Conservation (phyloP, 2,329 filamentous ascomycete species). For the Cucurbitaria berberidis region DNA sequence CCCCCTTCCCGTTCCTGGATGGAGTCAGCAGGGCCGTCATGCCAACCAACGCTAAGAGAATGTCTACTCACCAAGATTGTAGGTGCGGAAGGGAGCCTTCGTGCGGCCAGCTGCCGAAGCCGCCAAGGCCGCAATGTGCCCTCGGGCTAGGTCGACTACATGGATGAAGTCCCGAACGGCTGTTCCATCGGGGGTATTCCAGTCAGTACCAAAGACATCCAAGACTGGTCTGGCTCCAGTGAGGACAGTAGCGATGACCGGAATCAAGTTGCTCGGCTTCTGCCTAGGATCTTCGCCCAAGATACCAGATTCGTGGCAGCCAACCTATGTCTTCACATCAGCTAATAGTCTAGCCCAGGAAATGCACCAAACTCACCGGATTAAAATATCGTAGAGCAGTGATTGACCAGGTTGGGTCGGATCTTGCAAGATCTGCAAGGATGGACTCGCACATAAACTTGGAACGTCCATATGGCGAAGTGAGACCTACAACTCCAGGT, state of each 20-base stretch:
- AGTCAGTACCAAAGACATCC: slow-evolving; percentile 69
- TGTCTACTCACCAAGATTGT: slow-evolving; percentile 47
- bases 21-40: slow-evolving; percentile 12
- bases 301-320: slow-evolving; percentile 68
- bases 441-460: slow-evolving; percentile 74
- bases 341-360: neutral
- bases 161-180: slow-evolving; percentile 73
- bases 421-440: slow-evolving; percentile 64
- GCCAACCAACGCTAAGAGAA: neutral
- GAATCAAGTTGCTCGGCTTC: slow-evolving; percentile 68
- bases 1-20: slow-evolving; percentile 49
- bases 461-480: slow-evolving; percentile 69
- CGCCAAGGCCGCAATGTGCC: slow-evolving; percentile 66
- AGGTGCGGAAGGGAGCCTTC: slow-evolving; percentile 46
- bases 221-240: slow-evolving; percentile 61
- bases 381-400: slow-evolving; percentile 72
- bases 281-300: slow-evolving; percentile 69
- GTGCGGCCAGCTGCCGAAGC: slow-evolving; percentile 42
- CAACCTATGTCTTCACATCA: slow-evolving; percentile 50
- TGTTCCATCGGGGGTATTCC: slow-evolving; percentile 69
- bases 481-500: slow-evolving; percentile 63
- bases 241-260: slow-evolving; percentile 67
- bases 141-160: slow-evolving; percentile 68
- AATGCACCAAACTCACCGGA: slow-evolving; percentile 50
- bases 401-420: slow-evolving; percentile 68